Evolutionary conservation across 2,329 filamentous ascomycete genomes (phyloP).

Genomic region (Endothia cerciana): DNA sequence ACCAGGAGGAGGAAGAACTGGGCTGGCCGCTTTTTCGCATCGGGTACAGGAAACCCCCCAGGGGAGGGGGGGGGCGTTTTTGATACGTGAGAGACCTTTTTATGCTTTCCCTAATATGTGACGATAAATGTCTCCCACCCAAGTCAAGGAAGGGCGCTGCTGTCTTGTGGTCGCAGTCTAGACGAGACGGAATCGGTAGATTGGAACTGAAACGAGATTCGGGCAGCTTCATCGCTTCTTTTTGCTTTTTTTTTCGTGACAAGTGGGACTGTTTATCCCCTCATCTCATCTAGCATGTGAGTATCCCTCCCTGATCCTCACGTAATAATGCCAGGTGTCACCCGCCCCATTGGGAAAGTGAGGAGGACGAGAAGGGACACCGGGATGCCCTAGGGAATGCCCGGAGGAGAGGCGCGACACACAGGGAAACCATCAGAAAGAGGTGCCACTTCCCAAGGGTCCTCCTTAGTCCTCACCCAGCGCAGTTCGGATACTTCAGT

Average conservation of each 20-base stretch:
- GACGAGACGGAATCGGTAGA: slow-evolving; percentile 2
- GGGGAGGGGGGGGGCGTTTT: slow-evolving; percentile 8
- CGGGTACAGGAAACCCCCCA: slow-evolving; percentile 10
- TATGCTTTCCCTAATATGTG: neutral
- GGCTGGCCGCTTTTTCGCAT: neutral
- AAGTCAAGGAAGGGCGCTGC: too few relatives aligned
- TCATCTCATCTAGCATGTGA: too few relatives aligned
- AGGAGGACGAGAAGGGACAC: neutral
- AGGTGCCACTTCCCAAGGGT: too few relatives aligned
- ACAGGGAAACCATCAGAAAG: too few relatives aligned
- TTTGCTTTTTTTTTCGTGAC: neutral
- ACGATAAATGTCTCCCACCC: neutral
- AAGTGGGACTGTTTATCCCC: too few relatives aligned
- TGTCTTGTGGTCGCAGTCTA: neutral
- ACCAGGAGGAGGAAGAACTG: slow-evolving; percentile 3
- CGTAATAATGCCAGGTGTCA: neutral
- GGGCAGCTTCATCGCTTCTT: too few relatives aligned
- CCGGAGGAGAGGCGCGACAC: neutral
- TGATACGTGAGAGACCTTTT: neutral
- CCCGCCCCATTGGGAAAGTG: neutral
- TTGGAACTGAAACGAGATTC: neutral
- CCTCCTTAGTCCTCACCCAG: too few relatives aligned
- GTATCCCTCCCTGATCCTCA: neutral
- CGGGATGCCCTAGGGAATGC: neutral
- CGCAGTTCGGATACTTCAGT: too few relatives aligned